These are phyloP conservation scores for Rhodofomes roseus DNA, from an alignment of 1,284 basidiomycete genomes.

Conservation along the genomic window DNA sequence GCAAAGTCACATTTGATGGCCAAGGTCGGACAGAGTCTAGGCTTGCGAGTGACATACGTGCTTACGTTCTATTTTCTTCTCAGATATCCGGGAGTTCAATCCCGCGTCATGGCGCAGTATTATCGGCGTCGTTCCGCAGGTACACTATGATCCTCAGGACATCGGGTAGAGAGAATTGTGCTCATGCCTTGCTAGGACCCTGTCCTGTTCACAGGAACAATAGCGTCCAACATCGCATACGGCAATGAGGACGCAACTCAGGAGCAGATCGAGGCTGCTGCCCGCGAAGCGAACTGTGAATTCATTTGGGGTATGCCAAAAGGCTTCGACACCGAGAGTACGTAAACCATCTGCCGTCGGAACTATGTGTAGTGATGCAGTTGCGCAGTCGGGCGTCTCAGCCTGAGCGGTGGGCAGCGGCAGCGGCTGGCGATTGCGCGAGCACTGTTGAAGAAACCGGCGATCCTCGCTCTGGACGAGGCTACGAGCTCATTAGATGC, in stretches of 20 bases:
- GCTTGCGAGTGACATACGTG: slow-evolving; percentile 3
- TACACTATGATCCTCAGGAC: slow-evolving; percentile 14
- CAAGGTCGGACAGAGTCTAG: slow-evolving; percentile 49
- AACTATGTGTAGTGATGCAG: slow-evolving; percentile 11
- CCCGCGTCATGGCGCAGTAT: slow-evolving; percentile 81
- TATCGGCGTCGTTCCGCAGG: slow-evolving; percentile 87
- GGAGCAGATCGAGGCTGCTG: slow-evolving; percentile 85
- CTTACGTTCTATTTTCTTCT: neutral
- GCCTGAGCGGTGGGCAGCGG: slow-evolving; percentile 62
- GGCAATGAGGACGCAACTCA: slow-evolving; percentile 73
- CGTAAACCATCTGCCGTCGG: slow-evolving; percentile 33
- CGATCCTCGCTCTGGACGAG: slow-evolving; percentile 80
- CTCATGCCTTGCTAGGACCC: slow-evolving; percentile 49
- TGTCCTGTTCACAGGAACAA: slow-evolving; percentile 81
- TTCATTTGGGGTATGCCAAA: slow-evolving; percentile 92
- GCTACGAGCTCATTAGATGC: slow-evolving; percentile 87
- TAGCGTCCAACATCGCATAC: slow-evolving; percentile 92
- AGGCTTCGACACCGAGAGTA: slow-evolving; percentile 75
- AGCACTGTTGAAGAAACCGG: slow-evolving; percentile 82
- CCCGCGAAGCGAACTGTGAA: slow-evolving; percentile 90
- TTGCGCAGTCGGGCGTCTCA: slow-evolving; percentile 61
- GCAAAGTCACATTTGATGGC: slow-evolving; percentile 82
- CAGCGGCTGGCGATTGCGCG: slow-evolving; percentile 78
- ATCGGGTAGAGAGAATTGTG: neutral
- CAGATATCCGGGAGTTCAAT: slow-evolving; percentile 82